Conservation (phyloP, 306 rosid genomes). For the Sesbania bispinosa region DNA sequence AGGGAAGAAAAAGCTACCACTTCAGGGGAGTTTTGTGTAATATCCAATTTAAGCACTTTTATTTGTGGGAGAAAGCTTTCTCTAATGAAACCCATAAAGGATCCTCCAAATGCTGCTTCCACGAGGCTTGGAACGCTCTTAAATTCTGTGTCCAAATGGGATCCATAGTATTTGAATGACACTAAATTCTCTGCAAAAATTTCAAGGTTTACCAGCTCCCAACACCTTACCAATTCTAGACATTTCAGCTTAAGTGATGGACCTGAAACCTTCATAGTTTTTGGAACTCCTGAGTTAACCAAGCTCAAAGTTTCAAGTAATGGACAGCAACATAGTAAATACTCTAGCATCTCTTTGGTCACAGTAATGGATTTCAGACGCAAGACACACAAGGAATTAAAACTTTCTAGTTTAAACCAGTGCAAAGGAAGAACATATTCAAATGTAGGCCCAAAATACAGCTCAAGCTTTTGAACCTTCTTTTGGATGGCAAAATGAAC, state of each 20-base stretch:
- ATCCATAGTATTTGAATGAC: constrained; percentile 30
- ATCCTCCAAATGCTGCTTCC: constrained; percentile 37
- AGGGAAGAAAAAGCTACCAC: constrained; percentile 3
- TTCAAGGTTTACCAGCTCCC: constrained; percentile 23
- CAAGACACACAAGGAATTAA: constrained; percentile 26
- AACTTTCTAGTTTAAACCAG: neutral
- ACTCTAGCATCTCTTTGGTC: constrained; percentile 31
- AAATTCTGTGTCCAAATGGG: constrained; percentile 16
- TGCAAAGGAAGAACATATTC: constrained; percentile 39
- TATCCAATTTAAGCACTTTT: constrained; percentile 35
- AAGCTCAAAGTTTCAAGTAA: constrained; percentile 31
- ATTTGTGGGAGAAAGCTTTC: constrained; percentile 28
- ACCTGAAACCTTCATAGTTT: constrained; percentile 21
- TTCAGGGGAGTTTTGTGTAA: constrained; percentile 20
- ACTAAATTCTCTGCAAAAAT: constrained; percentile 30
- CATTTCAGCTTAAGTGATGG: constrained; percentile 22
- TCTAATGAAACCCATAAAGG: constrained; percentile 6
- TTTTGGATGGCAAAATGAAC: constrained; percentile 29
- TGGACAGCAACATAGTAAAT: constrained; percentile 16
- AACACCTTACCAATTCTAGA: constrained; percentile 25
- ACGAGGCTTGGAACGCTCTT: constrained; percentile 29
- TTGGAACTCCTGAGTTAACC: constrained; percentile 26
- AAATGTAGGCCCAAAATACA: constrained; percentile 26
- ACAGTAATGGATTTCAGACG: constrained; percentile 23
- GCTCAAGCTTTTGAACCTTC: constrained; percentile 36